Evolutionary conservation across 331 rosid species (phyloP), one percentile per base, ranked within the genome.

Genomic region (Rhamnella rubrinervis): DNA sequence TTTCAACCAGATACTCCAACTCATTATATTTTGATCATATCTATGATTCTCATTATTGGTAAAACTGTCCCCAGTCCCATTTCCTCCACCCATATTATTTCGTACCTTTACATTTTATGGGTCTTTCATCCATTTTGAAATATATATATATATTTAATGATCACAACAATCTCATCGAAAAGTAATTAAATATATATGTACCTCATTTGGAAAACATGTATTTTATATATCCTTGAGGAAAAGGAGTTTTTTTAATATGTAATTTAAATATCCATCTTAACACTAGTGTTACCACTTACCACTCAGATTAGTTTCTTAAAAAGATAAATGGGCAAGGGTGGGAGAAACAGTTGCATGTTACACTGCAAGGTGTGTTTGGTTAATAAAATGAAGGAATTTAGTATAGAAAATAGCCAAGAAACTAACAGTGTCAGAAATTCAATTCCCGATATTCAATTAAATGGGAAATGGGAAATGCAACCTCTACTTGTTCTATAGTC

Each of bases 11-110:
- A 93, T 90, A 75, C 88, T 77, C 77, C 65, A 78, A 71, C 89
- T 90, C 91, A 85, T 90, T 90, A 84, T 90, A 84, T 85, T 87
- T 90, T 80, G 80, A 88, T 88, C 70, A 82, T 84, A 85, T 68
- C 85, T 63, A 85, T 80, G 85, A 88, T 87, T 78, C 78, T 83
- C 91, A 80, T 86, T 85, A 85, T 88, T 83, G 92, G 86, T 77
- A 76, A 84, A 77, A 58, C 65, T 65, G 72, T 65, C 74, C 69
- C 73, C 66, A 61, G 61, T 76, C 67, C 78, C 60, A 84, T 86
- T 71, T 46, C 81, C 84, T 88, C 87, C 82, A 71, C 83, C 70
- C 52, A 60, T 65, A 49, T 73, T 61, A 87, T 83, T 82, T 79
- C 71, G 77, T 70, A 70, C 91, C 81, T 83, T 70, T 84, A 71